Evolutionary conservation across 371 early-diverging fungal species (phyloP).

Genomic region (Rhizopus delemar): DNA sequence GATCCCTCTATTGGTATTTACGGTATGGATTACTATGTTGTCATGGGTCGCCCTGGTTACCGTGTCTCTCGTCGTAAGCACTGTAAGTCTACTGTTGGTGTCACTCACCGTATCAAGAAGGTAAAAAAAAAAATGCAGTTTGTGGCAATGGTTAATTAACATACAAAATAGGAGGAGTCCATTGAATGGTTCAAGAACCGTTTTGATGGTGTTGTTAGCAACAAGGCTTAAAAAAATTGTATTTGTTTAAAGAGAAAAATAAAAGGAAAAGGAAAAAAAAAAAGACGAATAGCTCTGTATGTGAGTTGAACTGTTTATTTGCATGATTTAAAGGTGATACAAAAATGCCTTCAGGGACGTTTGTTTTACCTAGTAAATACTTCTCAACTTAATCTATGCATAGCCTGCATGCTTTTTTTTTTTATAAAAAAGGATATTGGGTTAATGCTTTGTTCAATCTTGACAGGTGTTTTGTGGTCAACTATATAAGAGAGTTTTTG

Average conservation of each 20-base stretch:
- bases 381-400: too few species aligned
- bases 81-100: slow-evolving; percentile 85
- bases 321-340: too few species aligned
- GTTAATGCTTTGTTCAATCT: too few species aligned
- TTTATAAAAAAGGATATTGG: too few species aligned
- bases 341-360: too few species aligned
- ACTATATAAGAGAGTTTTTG: too few species aligned
- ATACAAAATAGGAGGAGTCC: slow-evolving; percentile 23
- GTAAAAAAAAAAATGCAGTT: slow-evolving; percentile 1
- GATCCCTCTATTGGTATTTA: slow-evolving; percentile 99
- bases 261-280: background rate
- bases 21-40: slow-evolving; percentile 98
- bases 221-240: slow-evolving; percentile 17
- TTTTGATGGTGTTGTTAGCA: slow-evolving; percentile 21
- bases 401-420: too few species aligned
- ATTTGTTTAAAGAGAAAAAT: background rate
- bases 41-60: slow-evolving; percentile 97
- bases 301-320: background rate
- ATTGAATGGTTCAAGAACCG: slow-evolving; percentile 28
- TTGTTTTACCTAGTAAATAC: too few species aligned
- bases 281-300: too few species aligned
- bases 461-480: too few species aligned
- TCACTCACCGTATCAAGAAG: slow-evolving; percentile 92
- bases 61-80: slow-evolving; percentile 97
- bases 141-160: background rate